phyloP scores from a whole-genome alignment of 306 rosid genomes.

The Medicago truncatula region MtrunA17r5.0-ANR NC_053042.1:17285001-17285500 shows the following conservation, averaged over 20 bases:
- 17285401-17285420: conserved; percentile 36
- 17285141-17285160: conserved; percentile 95
- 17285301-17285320: conserved; percentile 46
- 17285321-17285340: conserved; percentile 34
- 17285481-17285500: conserved; percentile 42
- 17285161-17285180: conserved; percentile 90
- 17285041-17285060: background rate
- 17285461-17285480: conserved; percentile 42
- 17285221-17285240: conserved; percentile 14
- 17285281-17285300: conserved; percentile 43
- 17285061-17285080: conserved; percentile 24
- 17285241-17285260: conserved; percentile 44
- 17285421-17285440: conserved; percentile 41
- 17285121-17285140: conserved; percentile 88
- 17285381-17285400: conserved; percentile 53
- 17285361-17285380: conserved; percentile 41
- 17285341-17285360: conserved; percentile 31
- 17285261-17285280: conserved; percentile 38
- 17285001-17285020: background rate
- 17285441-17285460: conserved; percentile 43
- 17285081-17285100: conserved; percentile 54
- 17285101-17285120: conserved; percentile 74
- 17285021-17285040: background rate
- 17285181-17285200: conserved; percentile 67
- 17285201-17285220: conserved; percentile 53